A percentile compares a stretch with the other conserved stretches of the same genome.
Conservation (phyloP, 73 alveolate species). For the Paramecium sexaurelia region DNA sequence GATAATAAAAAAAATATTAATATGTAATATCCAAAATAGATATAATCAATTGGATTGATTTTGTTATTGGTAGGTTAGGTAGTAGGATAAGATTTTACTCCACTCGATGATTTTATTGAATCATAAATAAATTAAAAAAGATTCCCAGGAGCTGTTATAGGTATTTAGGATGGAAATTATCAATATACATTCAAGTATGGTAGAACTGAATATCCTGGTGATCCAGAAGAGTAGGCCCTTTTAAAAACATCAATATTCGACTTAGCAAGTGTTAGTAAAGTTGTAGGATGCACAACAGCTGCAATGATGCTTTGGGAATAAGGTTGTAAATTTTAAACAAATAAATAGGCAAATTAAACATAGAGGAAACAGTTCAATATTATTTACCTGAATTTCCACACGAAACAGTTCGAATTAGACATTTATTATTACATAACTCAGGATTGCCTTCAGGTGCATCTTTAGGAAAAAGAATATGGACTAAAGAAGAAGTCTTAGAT, state of each 20-base stretch:
- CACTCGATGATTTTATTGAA: not conserved
- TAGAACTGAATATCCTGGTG: constrained; percentile 58
- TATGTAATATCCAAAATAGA: not conserved
- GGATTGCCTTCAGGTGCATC: constrained; percentile 66
- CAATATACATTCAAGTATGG: constrained; percentile 54
- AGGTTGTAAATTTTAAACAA: not conserved
- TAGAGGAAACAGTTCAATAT: constrained; percentile 43
- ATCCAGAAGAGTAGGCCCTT: constrained; percentile 42
- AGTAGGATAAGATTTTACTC: constrained; percentile 11
- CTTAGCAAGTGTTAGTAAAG: constrained; percentile 64
- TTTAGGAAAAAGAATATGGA: constrained; percentile 41
- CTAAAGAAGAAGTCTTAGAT: not conserved
- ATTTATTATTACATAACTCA: constrained; percentile 56
- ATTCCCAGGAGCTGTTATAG: constrained; percentile 56
- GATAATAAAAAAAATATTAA: not conserved
- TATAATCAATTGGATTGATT: not conserved
- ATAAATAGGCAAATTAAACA: constrained; percentile 21
- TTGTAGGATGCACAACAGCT: constrained; percentile 63
- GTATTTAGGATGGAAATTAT: not conserved
- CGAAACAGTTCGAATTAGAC: not conserved
- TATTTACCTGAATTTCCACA: constrained; percentile 62
- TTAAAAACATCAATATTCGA: constrained; percentile 49
- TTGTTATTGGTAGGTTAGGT: not conserved
- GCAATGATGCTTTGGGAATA: constrained; percentile 62
- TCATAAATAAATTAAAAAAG: not conserved